Conservation (phyloP, 306 rosid genomes). For the Alnus glutinosa region DNA sequence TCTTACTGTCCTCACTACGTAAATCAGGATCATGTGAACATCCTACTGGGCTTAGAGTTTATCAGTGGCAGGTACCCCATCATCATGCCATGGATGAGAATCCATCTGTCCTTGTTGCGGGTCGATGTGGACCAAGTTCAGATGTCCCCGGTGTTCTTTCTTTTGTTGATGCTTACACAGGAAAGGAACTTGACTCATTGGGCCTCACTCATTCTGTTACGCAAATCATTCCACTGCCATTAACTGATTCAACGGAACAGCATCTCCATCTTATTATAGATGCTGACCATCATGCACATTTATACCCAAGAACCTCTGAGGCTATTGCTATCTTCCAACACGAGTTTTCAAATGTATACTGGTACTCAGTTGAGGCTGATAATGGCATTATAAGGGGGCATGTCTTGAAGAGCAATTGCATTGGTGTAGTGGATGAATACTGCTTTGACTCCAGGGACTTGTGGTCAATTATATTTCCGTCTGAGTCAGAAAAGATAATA, state of each 20-base stretch:
- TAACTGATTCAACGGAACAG: constrained; percentile 86
- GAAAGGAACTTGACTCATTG: constrained; percentile 62
- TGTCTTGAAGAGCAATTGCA: constrained; percentile 65
- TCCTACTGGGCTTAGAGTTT: constrained; percentile 74
- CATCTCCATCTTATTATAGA: constrained; percentile 85
- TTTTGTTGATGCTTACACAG: constrained; percentile 79
- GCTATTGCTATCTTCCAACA: constrained; percentile 65
- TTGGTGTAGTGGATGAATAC: constrained; percentile 51
- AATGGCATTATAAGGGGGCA: constrained; percentile 86
- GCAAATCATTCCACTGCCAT: constrained; percentile 82
- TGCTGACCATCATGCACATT: constrained; percentile 53
- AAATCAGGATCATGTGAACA: constrained; percentile 62
- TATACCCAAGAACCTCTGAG: constrained; percentile 87
- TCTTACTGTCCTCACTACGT: constrained; percentile 53
- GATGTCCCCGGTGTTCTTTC: constrained; percentile 71
- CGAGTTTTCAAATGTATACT: constrained; percentile 80
- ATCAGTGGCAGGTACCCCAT: constrained; percentile 99
- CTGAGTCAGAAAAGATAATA: constrained; percentile 89
- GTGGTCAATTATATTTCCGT: constrained; percentile 88
- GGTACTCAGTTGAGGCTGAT: constrained; percentile 85
- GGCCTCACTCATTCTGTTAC: constrained; percentile 56
- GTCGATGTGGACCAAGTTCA: constrained; percentile 69
- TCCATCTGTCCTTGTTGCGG: constrained; percentile 83
- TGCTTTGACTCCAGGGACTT: constrained; percentile 80
- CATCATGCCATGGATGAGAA: constrained; percentile 93